Conservation (phyloP, 2,329 filamentous ascomycete species). For the Fusarium caatingaense region DNA sequence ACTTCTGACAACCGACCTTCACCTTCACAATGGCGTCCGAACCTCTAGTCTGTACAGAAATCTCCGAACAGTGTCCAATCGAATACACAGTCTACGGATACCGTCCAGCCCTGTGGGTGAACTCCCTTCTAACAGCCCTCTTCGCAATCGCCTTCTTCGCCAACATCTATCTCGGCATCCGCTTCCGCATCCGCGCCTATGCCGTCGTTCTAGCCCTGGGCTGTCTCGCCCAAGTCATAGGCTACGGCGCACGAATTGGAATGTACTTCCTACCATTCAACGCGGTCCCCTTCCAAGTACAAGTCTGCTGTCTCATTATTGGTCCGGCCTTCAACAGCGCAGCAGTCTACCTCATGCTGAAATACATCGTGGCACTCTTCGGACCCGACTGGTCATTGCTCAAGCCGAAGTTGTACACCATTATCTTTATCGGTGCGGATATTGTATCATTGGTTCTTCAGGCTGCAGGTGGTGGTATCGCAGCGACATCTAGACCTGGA, state of each 20-base stretch:
- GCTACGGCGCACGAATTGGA: background rate
- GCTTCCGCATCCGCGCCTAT: conserved; percentile 12
- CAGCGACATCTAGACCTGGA: background rate
- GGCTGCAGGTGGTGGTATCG: conserved; percentile 13
- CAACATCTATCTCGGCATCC: conserved; percentile 5
- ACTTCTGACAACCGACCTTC: fast-evolving
- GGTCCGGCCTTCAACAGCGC: conserved; percentile 22
- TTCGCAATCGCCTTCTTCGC: conserved; percentile 1
- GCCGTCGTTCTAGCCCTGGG: conserved; percentile 2
- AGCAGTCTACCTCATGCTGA: conserved; percentile 19
- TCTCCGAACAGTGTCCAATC: conserved; percentile 8
- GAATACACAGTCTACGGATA: background rate
- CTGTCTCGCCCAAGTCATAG: background rate
- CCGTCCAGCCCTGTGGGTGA: conserved; percentile 6
- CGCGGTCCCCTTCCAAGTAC: background rate
- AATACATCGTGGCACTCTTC: conserved; percentile 11
- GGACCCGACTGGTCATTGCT: conserved; percentile 9
- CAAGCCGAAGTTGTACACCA: conserved; percentile 18
- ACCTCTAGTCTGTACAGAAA: background rate
- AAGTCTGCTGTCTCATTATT: conserved; percentile 18
- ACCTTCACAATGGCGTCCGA: background rate
- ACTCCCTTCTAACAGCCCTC: background rate
- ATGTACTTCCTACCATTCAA: conserved; percentile 19
- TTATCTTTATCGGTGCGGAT: conserved; percentile 15
- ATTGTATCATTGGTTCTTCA: conserved; percentile 5